Conservation (phyloP, 768 basidiomycete genomes). For the Boletus sp. region DNA sequence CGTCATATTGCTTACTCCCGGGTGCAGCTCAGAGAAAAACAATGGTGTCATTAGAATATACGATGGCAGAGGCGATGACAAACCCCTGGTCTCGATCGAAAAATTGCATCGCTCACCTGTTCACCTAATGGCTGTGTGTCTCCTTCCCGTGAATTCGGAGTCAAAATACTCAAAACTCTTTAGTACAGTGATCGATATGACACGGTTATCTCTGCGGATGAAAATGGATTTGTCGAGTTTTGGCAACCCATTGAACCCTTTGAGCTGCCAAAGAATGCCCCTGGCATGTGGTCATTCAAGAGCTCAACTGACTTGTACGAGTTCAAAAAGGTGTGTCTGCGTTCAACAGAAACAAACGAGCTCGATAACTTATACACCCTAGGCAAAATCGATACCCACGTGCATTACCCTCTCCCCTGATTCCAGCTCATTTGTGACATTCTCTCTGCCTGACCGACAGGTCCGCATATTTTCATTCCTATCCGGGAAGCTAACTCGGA, state of each 20-base stretch:
- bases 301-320: conserved; percentile 92
- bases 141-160: background rate
- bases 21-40: conserved; percentile 67
- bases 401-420: conserved; percentile 90
- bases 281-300: conserved; percentile 87
- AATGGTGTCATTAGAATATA: conserved; percentile 82
- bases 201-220: conserved; percentile 90
- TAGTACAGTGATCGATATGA: conserved; percentile 91
- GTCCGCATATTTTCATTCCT: conserved; percentile 93
- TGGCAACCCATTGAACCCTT: conserved; percentile 93
- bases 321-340: conserved; percentile 81
- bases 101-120: conserved; percentile 86
- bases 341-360: background rate
- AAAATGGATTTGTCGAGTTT: conserved; percentile 93
- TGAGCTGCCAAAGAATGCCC: conserved; percentile 70
- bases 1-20: conserved; percentile 12
- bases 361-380: background rate
- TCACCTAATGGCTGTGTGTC: conserved; percentile 81
- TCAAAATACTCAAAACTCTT: background rate
- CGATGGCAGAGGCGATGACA: conserved; percentile 84
- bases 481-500: conserved; percentile 82
- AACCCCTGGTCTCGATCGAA: conserved; percentile 70
- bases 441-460: conserved; percentile 91
- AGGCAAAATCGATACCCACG: conserved; percentile 91
- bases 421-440: conserved; percentile 85